Evolutionary conservation across 108 stramenopile genomes (phyloP).

Genomic region (Chaetoceros muelleri): DNA sequence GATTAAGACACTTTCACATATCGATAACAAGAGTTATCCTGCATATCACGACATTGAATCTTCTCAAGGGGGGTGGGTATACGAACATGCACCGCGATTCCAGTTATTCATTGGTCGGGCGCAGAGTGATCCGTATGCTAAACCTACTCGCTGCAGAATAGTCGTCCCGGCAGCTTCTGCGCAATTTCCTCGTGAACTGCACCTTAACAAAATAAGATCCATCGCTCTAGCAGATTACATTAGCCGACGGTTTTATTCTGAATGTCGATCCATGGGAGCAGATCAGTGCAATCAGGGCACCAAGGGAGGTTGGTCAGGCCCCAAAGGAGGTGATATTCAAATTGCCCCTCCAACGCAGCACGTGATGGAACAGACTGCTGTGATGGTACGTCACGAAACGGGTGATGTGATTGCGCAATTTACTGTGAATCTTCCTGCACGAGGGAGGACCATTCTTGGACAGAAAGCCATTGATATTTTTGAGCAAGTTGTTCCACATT

Average conservation of each 20-base stretch:
- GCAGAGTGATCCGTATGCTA: slow-evolving; percentile 91
- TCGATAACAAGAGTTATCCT: slow-evolving; percentile 78
- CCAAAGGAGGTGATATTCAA: slow-evolving; percentile 88
- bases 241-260: slow-evolving; percentile 45
- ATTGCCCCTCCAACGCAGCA: slow-evolving; percentile 81
- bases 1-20: slow-evolving; percentile 33
- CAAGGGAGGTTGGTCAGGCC: slow-evolving; percentile 53
- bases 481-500: slow-evolving; percentile 41
- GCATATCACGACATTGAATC: slow-evolving; percentile 87
- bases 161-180: slow-evolving; percentile 45
- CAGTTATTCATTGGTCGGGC: slow-evolving; percentile 66
- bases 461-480: slow-evolving; percentile 72
- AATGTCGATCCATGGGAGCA: slow-evolving; percentile 61
- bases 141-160: slow-evolving; percentile 82
- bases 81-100: slow-evolving; percentile 33
- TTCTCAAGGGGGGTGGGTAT: slow-evolving; percentile 46
- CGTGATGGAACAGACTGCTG: slow-evolving; percentile 83
- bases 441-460: slow-evolving; percentile 83
- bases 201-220: slow-evolving; percentile 50
- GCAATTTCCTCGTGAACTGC: slow-evolving; percentile 57
- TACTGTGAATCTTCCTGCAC: slow-evolving; percentile 88
- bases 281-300: slow-evolving; percentile 45
- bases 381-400: slow-evolving; percentile 28
- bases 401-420: slow-evolving; percentile 77
- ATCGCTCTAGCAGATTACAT: slow-evolving; percentile 79